Conservation (phyloP, 345 rosid species). For the Litchi chinensis region DNA sequence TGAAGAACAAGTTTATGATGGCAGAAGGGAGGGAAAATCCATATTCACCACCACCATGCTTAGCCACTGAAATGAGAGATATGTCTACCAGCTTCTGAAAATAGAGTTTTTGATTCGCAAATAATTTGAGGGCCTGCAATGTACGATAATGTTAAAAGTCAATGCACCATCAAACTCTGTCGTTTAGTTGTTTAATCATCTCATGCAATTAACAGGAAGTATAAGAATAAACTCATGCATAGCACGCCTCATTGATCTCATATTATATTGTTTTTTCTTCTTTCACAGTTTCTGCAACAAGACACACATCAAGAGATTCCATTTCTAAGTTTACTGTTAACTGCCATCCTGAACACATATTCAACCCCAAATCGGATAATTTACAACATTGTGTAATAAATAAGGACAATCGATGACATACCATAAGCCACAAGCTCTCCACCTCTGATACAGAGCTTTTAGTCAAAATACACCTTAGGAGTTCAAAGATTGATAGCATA, state of each 20-base stretch:
- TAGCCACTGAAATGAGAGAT: slow-evolving; percentile 55
- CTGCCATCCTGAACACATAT: not conserved
- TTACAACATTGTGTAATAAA: not conserved
- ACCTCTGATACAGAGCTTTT: slow-evolving; percentile 60
- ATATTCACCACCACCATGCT: slow-evolving; percentile 54
- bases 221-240: not conserved
- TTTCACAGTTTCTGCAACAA: not conserved
- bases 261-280: not conserved
- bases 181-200: not conserved
- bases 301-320: not conserved
- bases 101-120: slow-evolving; percentile 48
- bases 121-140: slow-evolving; percentile 71
- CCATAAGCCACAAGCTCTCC: slow-evolving; percentile 84
- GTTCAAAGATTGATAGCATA: slow-evolving; percentile 47
- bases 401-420: slow-evolving; percentile 29
- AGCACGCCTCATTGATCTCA: not conserved
- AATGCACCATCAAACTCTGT: not conserved
- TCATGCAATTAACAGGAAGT: not conserved
- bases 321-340: not conserved
- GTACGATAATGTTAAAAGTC: slow-evolving; percentile 11
- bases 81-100: slow-evolving; percentile 72
- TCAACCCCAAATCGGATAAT: not conserved
- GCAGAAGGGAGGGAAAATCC: slow-evolving; percentile 73
- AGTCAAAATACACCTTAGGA: slow-evolving; percentile 48
- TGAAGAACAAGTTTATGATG: slow-evolving; percentile 58